phyloP scores from a whole-genome alignment of 805 yeast genomes.

The Candida xyloterini region DNA sequence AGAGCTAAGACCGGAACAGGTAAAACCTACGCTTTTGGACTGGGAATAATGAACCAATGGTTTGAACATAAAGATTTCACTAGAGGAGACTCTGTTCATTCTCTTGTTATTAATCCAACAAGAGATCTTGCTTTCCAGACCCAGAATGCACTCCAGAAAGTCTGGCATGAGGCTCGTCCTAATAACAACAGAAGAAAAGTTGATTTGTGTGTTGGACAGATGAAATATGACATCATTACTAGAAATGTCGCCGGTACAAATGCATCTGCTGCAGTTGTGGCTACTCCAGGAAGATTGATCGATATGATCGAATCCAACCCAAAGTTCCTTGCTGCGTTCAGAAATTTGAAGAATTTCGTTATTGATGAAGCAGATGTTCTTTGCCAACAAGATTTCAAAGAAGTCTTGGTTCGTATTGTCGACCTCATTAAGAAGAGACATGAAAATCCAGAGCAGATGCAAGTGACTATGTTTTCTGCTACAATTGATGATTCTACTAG shows the following conservation, averaged over 20 bases:
- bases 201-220: conserved; percentile 69
- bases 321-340: conserved; percentile 45
- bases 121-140: conserved; percentile 89
- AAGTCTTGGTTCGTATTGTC: conserved; percentile 59
- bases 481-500: conserved; percentile 73
- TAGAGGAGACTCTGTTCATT: conserved; percentile 40
- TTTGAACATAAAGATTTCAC: conserved; percentile 22
- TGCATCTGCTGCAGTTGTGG: conserved; percentile 67
- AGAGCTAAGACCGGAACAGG: conserved; percentile 97
- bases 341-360: conserved; percentile 57
- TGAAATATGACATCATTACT: conserved; percentile 31
- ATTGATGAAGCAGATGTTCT: conserved; percentile 92
- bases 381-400: conserved; percentile 76
- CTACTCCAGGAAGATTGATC: conserved; percentile 84
- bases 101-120: conserved; percentile 82
- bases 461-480: conserved; percentile 81
- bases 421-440: conserved; percentile 37
- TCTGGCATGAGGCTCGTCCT: conserved; percentile 30
- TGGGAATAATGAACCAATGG: conserved; percentile 68
- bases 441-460: conserved; percentile 39
- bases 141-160: conserved; percentile 56
- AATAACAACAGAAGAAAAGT: conserved; percentile 30
- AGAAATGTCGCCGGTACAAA: conserved; percentile 25
- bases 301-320: conserved; percentile 53
- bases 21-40: conserved; percentile 83